Base-by-base conservation (phyloP, 495 filamentous ascomycete genomes). In the Parmelia sp. region DNA sequence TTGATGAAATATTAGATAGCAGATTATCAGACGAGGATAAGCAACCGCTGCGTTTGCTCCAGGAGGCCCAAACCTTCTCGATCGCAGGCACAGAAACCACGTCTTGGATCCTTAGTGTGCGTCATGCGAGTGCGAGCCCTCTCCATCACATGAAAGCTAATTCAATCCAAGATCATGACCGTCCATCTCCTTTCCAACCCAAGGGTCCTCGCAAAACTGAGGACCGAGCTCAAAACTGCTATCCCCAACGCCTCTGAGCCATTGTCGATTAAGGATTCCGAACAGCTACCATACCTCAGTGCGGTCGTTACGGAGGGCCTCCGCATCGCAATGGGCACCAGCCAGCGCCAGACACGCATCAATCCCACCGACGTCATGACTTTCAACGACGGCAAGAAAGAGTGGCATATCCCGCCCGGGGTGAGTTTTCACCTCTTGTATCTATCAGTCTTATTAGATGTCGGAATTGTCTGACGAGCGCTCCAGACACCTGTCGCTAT, bases 351-450 rank as follows among this genome's bases (percentile, higher is more conserved):
- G 8, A 33, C 64, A n/a, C 66, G 74, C n/a, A 67, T 77, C 23
- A 61, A 69, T 4, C 73, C 72, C 17, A 63, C 70, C 21, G 72
- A 73, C 79, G 78, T 66, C 60, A 66, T 9, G 67, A 79, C 14
- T 5, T 65, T 65, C n/a, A 31, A 55, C n/a, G 64, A 65, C 31
- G 56, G 47, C 15, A 57, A 55, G 33, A 65, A 44, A 36, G 7
- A 45, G 8, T 83, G 79, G 78, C 63, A 66, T 6, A 83, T 84
- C 55, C 80, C 79, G 2, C 68, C 76, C 1, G 79, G 77, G n/a
- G 58, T 64, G 42, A 44, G 62, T 29, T 8, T 49, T 49, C 45
- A 4, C 35, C 35, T 36, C 35, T 10, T 10, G 5, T 36, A 5
- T 36, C 35, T n/a, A n/a, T n/a, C n/a, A n/a, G n/a, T n/a, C 8